Base-by-base conservation (phyloP, 352 stramenopile genomes). In the Pythium monospermum region DNA sequence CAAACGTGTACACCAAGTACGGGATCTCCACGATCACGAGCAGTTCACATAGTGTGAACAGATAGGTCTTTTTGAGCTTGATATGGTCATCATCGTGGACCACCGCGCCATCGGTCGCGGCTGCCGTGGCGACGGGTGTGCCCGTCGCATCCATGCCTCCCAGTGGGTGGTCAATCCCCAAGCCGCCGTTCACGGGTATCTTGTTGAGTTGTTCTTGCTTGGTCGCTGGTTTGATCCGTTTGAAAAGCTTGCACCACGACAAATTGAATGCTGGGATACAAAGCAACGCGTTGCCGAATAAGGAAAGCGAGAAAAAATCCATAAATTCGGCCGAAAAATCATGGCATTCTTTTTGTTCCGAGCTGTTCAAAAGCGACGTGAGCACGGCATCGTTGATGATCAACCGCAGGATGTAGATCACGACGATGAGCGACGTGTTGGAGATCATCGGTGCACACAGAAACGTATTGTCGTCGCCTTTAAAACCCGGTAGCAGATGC, bases 401-500 rank as follows among this genome's bases (percentile, higher is more conserved):
- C 22, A 86, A 36, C 18, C 78, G 55, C 0, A 87, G 19, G 23
- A 69, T 39, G 28, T 82, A 73, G 37, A 87, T 69, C 8, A 62
- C 52, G 39, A 89, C 44, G 51, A 88, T 92, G 35, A 87, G 67
- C 59, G 68, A 57, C 55, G 78, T 86, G 52, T 87, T 87, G 53
- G 73, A 78, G 49, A 92, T 69, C 76, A 92, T 86, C 16, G 67
- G 51, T 1, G 74, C 69, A 48, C 78, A 78, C 43, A 90, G 58
- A 31, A 85, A 92, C 52, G 76, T 89, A 53, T 92, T 92, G 71
- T 73, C 78, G 59, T 90, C 78, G 46, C 63, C 58, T 44, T 85
- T 83, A 47, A 87, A 74, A 41, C 75, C 55, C 59, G 76, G 53
- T 23, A 89, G 49, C 3, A 92, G 33, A 36, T 67, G 64, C 49